phyloP scores from a whole-genome alignment of 1,284 basidiomycete species.

The Apiotrichum domesticum region DNA sequence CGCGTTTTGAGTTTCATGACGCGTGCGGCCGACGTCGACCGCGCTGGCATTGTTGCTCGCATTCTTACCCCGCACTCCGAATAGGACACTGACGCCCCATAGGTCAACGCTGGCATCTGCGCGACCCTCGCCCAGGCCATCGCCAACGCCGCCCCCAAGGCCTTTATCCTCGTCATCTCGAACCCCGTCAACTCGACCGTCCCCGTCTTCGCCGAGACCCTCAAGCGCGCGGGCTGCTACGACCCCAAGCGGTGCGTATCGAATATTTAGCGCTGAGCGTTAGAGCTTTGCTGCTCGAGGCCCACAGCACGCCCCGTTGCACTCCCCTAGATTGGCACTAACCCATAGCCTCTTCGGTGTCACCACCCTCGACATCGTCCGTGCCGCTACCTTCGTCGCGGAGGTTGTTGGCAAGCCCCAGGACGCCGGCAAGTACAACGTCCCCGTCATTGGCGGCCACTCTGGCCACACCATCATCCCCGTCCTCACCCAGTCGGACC shows the following conservation, averaged over 20 bases:
- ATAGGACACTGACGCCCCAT: too few relatives aligned
- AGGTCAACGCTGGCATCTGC: conserved; percentile 58
- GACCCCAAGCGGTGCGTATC: conserved; percentile 60
- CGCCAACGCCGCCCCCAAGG: conserved; percentile 79
- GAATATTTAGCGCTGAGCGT: background rate
- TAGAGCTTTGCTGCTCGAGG: background rate
- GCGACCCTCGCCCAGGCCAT: conserved; percentile 88
- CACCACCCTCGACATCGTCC: conserved; percentile 95
- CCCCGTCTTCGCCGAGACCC: conserved; percentile 88
- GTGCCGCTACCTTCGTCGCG: conserved; percentile 84
- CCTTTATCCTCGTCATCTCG: conserved; percentile 91
- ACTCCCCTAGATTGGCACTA: background rate
- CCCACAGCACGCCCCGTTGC: background rate
- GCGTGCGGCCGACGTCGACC: too few relatives aligned
- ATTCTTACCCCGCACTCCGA: too few relatives aligned
- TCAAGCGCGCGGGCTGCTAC: conserved; percentile 90
- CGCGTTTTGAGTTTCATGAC: background rate
- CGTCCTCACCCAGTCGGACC: conserved; percentile 72
- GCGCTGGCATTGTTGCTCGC: too few relatives aligned
- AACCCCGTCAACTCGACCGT: conserved; percentile 82
- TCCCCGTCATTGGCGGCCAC: conserved; percentile 95
- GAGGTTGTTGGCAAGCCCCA: conserved; percentile 64
- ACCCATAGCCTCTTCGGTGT: conserved; percentile 60
- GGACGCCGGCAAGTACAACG: conserved; percentile 56
- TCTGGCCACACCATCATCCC: conserved; percentile 94